A percentile compares a stretch with the other conserved stretches of the same genome.
Evolutionary conservation across 2,329 filamentous ascomycete species (phyloP).

Genomic region (Leptoxyphium fumago): DNA sequence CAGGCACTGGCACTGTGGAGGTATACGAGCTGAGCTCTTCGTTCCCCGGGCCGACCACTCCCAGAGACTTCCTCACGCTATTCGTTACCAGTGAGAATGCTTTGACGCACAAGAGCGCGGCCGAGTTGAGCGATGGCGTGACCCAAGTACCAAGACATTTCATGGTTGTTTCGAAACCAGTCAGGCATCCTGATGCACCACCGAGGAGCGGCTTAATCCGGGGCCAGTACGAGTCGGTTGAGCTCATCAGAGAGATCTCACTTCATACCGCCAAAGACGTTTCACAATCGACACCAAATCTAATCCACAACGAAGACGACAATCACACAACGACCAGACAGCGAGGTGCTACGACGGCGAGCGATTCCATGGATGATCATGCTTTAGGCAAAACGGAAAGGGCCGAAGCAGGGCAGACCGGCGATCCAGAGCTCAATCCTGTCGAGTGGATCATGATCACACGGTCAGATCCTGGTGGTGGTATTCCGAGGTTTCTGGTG

Average conservation of each 20-base stretch:
- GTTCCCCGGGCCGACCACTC: slow-evolving; percentile 77
- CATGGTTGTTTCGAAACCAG: slow-evolving; percentile 78
- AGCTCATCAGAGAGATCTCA: slow-evolving; percentile 75
- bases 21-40: slow-evolving; percentile 79
- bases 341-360: slow-evolving; percentile 27
- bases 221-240: slow-evolving; percentile 80
- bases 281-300: slow-evolving; percentile 17
- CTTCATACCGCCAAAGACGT: slow-evolving; percentile 26
- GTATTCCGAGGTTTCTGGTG: slow-evolving; percentile 80
- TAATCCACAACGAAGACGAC: slow-evolving; percentile 3
- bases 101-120: slow-evolving; percentile 31
- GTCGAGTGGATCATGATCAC: slow-evolving; percentile 93
- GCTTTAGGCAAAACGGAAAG: slow-evolving; percentile 1
- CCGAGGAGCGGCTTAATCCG: slow-evolving; percentile 59
- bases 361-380: slow-evolving; percentile 18
- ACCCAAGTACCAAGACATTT: slow-evolving; percentile 48
- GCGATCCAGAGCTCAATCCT: slow-evolving; percentile 44
- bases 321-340: slow-evolving; percentile 5
- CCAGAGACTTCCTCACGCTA: slow-evolving; percentile 75
- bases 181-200: slow-evolving; percentile 59
- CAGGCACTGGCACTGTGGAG: slow-evolving; percentile 48
- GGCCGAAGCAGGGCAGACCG: slow-evolving; percentile 7
- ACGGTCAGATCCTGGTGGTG: slow-evolving; percentile 74
- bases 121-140: slow-evolving; percentile 15
- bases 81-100: slow-evolving; percentile 50